Evolutionary conservation across 2,329 filamentous ascomycete genomes (phyloP).

Genomic region (Curvularia eragrostidis): DNA sequence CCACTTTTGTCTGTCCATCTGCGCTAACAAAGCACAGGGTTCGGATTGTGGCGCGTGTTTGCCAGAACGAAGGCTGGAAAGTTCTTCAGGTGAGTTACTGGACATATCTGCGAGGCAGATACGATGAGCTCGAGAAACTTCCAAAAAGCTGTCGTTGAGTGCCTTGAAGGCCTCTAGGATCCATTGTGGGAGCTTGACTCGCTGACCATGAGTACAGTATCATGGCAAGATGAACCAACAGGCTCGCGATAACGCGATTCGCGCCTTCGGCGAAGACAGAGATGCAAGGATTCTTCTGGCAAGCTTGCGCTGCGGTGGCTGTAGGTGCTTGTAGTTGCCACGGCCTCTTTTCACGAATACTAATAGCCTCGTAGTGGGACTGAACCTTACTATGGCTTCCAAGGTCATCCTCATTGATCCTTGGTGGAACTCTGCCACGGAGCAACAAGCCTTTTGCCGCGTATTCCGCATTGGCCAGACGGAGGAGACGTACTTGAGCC

Average conservation of each 20-base stretch:
- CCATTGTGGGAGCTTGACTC: neutral
- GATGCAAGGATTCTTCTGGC: conserved; percentile 60
- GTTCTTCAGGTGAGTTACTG: conserved; percentile 47
- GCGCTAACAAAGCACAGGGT: conserved; percentile 42
- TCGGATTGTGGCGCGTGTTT: conserved; percentile 59
- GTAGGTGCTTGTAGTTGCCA: conserved; percentile 16
- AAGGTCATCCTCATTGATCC: conserved; percentile 58
- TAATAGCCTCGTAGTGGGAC: conserved; percentile 46
- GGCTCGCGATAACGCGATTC: conserved; percentile 56
- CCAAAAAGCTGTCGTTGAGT: neutral
- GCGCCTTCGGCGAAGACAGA: conserved; percentile 53
- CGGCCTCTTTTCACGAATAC: neutral
- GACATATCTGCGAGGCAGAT: neutral
- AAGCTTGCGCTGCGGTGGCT: conserved; percentile 64
- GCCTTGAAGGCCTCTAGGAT: neutral
- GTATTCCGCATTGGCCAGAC: conserved; percentile 70
- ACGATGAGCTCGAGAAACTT: neutral
- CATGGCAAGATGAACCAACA: conserved; percentile 58
- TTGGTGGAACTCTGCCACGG: conserved; percentile 66
- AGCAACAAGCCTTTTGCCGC: conserved; percentile 70
- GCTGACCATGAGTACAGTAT: conserved; percentile 43
- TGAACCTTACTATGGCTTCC: conserved; percentile 66
- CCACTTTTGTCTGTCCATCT: neutral
- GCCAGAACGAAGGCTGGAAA: conserved; percentile 57
- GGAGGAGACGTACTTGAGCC: conserved; percentile 65